A percentile compares a stretch with the other conserved stretches of the same genome.
Conservation (phyloP, 768 basidiomycete genomes). For the Macrolepiota fuliginosa region DNA sequence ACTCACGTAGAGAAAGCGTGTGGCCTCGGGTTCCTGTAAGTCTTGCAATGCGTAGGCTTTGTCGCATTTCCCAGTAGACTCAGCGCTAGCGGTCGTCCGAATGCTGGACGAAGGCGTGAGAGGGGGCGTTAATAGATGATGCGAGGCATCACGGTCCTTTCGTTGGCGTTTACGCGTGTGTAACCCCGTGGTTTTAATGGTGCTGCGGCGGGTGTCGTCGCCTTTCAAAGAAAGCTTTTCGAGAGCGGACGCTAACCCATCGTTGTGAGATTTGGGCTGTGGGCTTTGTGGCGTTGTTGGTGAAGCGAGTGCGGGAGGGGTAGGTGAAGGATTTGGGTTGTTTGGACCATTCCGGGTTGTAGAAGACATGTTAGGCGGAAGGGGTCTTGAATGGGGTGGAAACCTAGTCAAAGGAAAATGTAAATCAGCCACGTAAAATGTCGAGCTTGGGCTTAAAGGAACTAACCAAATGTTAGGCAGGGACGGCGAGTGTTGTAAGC, state of each 20-base stretch:
- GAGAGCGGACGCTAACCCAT: slow-evolving; percentile 23
- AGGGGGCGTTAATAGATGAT: slow-evolving; percentile 59
- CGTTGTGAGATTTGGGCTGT: slow-evolving; percentile 15
- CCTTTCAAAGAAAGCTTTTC: slow-evolving; percentile 16
- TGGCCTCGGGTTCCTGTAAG: slow-evolving; percentile 24
- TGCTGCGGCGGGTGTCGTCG: slow-evolving; percentile 5
- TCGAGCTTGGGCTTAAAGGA: not conserved
- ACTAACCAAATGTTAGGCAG: slow-evolving; percentile 67
- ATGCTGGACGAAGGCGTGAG: slow-evolving; percentile 66
- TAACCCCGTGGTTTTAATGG: slow-evolving; percentile 1
- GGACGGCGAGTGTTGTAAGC: slow-evolving; percentile 64
- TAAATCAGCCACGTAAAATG: not conserved
- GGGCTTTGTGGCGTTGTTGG: slow-evolving; percentile 12
- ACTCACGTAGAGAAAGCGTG: slow-evolving; percentile 35
- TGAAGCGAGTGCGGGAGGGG: slow-evolving; percentile 24
- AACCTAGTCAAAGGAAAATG: slow-evolving; percentile 32
- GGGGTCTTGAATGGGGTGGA: slow-evolving; percentile 44
- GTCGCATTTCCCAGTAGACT: slow-evolving; percentile 21
- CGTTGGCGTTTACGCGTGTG: slow-evolving; percentile 30
- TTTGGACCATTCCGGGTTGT: slow-evolving; percentile 23
- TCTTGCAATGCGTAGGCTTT: slow-evolving; percentile 11
- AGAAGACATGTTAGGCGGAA: slow-evolving; percentile 28
- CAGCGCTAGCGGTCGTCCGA: slow-evolving; percentile 33
- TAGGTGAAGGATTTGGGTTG: slow-evolving; percentile 30
- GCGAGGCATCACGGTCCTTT: slow-evolving; percentile 32